Base-by-base conservation (phyloP, 805 yeast species). In the Starmerella sirachaensis region DNA sequence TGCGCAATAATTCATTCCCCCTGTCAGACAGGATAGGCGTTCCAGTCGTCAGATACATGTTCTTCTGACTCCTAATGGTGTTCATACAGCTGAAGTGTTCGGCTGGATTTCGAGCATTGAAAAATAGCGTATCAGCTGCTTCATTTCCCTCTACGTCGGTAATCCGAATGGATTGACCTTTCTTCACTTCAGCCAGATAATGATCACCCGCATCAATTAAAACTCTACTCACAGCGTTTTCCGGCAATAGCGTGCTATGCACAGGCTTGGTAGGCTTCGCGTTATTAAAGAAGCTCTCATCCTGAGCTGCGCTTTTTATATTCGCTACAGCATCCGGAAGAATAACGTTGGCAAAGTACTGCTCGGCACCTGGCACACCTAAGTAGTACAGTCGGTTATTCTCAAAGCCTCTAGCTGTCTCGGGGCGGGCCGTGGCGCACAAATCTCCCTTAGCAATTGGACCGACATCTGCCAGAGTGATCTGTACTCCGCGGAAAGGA, bases 61-160 rank as follows among this genome's bases (percentile, higher is more conserved):
- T 38, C 21, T 28, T 8, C 31, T 38, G 41, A 4, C 16, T 4
- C 23, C 33, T 14, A 18, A 38, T 26, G 11, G 41, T 38, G 19
- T 38, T 17, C 23, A 30, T 30, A 9, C 18, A 19, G 18, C 35
- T 29, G 34, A 21, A 38, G 21, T 28, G 41, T 23, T 38, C 41
- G 5, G 35, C 12, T 7, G 22, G 13, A 22, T 38, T 31, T 5
- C 11, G 16, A 4, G 41, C 41, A 25, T 32, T 33, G 41, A 22
- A 38, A 17, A 38, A 38, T 24, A 38, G 19, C 4, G 41, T 38
- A 16, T 38, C 41, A 3, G 41, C 41, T 7, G 41, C 41, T 16
- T 38, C 41, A 18, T 38, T 38, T 20, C 41, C 41, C 29, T 38
- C 41, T 9, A 38, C 34, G 19, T 38, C 41, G 6, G 23, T 29